Evolutionary conservation across 2,329 filamentous ascomycete species (phyloP).

Genomic region (Hirsutella thompsonii): DNA sequence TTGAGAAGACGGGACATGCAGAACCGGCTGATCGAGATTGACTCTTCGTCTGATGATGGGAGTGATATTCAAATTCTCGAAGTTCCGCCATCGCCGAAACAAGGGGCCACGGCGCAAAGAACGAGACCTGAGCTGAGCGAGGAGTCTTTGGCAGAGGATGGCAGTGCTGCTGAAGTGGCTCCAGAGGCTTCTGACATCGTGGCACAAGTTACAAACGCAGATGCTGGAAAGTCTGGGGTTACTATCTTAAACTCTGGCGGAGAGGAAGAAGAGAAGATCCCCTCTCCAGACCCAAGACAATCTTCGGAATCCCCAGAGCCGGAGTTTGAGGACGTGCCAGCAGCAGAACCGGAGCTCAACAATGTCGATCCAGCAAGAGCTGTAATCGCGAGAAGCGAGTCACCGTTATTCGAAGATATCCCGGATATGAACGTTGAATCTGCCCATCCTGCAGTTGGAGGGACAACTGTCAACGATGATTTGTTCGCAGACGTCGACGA

Average conservation of each 20-base stretch:
- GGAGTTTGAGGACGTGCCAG: conserved; percentile 22
- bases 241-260: conserved; percentile 1
- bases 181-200: neutral
- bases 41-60: conserved; percentile 45
- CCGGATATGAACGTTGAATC: neutral
- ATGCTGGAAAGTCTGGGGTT: neutral
- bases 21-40: conserved; percentile 46
- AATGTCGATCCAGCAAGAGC: neutral
- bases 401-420: conserved; percentile 7
- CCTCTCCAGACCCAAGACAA: conserved; percentile 1
- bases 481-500: conserved; percentile 49
- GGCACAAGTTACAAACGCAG: neutral
- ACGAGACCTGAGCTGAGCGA: neutral
- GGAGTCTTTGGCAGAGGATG: too few relatives aligned
- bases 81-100: conserved; percentile 22
- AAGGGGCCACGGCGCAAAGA: conserved; percentile 1
- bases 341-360: conserved; percentile 6
- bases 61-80: conserved; percentile 47
- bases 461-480: conserved; percentile 20
- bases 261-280: conserved; percentile 1
- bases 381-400: neutral
- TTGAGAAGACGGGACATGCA: conserved; percentile 27
- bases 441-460: neutral
- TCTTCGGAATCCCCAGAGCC: conserved; percentile 21
- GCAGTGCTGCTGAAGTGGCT: too few relatives aligned